Evolutionary conservation across 805 yeast genomes (phyloP).

Genomic region (Schizosaccharomyces pombe): DNA sequence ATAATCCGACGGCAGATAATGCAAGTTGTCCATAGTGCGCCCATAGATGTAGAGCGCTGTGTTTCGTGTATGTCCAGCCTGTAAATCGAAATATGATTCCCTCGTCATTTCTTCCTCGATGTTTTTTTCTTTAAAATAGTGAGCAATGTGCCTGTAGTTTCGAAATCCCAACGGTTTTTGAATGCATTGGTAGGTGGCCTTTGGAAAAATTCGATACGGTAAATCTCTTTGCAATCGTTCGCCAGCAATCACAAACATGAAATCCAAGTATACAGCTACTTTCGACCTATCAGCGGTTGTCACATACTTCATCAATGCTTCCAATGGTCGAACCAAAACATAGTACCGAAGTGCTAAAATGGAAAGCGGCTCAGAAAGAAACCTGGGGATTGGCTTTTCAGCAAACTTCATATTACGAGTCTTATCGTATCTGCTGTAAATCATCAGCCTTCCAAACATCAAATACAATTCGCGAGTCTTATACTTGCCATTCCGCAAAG

Average conservation of each 20-base stretch:
- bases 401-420: background rate
- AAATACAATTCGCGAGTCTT: background rate
- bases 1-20: background rate
- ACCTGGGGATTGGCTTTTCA: background rate
- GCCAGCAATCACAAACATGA: background rate
- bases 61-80: background rate
- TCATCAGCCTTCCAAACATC: background rate
- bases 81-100: background rate
- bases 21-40: background rate
- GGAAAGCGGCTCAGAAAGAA: background rate
- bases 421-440: background rate
- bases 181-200: background rate
- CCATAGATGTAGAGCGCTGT: background rate
- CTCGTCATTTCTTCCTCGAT: background rate
- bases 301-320: background rate
- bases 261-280: background rate
- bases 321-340: background rate
- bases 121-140: background rate
- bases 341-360: background rate
- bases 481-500: background rate
- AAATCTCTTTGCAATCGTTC: background rate
- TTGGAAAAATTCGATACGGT: background rate
- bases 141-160: background rate
- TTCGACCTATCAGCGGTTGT: background rate
- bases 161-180: background rate